A percentile compares a stretch with the other conserved stretches of the same genome.
phyloP scores from a whole-genome alignment of 2,329 filamentous ascomycete species.

The Achaetomium macrosporum region DNA sequence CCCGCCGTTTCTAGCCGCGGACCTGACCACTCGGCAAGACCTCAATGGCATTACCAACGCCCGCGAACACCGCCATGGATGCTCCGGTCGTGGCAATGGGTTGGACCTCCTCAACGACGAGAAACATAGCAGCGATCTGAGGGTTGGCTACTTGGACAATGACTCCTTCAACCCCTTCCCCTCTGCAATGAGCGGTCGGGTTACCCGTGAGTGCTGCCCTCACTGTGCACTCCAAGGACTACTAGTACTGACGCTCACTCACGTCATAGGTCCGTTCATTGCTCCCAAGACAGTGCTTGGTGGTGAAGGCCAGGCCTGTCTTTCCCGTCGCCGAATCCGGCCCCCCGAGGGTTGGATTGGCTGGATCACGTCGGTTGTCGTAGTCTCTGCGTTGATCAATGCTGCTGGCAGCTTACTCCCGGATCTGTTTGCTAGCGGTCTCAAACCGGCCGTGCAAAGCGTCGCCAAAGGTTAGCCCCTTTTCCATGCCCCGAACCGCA shows the following conservation, averaged over 20 bases:
- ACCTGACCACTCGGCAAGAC: constrained; percentile 49
- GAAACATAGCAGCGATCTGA: constrained; percentile 9
- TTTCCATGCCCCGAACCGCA: background rate
- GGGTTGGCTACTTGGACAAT: background rate
- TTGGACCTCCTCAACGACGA: constrained; percentile 15
- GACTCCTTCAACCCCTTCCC: background rate
- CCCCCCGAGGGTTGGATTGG: constrained; percentile 34
- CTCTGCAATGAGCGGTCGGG: constrained; percentile 15
- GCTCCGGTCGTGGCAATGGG: background rate
- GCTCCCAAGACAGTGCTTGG: constrained; percentile 30
- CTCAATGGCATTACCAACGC: constrained; percentile 50
- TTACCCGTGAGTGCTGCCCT: constrained; percentile 2
- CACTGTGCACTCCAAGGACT: constrained; percentile 8
- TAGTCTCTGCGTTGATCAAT: constrained; percentile 23
- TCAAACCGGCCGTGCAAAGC: background rate
- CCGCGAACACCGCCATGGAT: constrained; percentile 27
- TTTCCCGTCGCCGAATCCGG: constrained; percentile 27
- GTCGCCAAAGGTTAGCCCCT: constrained; percentile 1
- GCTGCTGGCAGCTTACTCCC: constrained; percentile 10
- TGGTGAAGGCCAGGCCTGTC: constrained; percentile 38
- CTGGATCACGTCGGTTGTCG: constrained; percentile 39
- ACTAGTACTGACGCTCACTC: constrained; percentile 18
- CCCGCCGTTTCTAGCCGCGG: constrained; percentile 42
- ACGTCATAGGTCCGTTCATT: constrained; percentile 19
- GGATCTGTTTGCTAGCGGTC: background rate